These are phyloP conservation scores for Citrullus amarus DNA, from an alignment of 306 rosid species.

Conservation along the genomic window DNA sequence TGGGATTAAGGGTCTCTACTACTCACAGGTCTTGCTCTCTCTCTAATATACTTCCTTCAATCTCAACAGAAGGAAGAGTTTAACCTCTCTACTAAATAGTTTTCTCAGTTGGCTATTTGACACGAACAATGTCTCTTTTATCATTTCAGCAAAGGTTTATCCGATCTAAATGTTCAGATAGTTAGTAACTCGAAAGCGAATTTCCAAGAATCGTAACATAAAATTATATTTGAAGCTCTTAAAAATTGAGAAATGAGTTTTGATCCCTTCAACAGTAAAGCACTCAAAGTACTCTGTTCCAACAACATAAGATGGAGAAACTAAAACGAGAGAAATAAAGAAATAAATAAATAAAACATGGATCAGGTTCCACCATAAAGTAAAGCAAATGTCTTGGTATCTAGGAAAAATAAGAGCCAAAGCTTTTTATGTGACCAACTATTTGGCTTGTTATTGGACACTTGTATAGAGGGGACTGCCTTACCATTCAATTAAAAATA, in stretches of 20 bases:
- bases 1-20: slow-evolving; percentile 86
- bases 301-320: slow-evolving; percentile 3
- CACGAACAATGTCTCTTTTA: not conserved
- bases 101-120: not conserved
- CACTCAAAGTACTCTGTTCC: not conserved
- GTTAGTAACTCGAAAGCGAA: not conserved
- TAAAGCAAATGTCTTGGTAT: slow-evolving; percentile 11
- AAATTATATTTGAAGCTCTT: not conserved
- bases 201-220: not conserved
- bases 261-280: not conserved
- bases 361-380: slow-evolving; percentile 13
- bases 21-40: slow-evolving; percentile 48
- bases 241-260: not conserved
- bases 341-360: not conserved
- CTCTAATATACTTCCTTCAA: not conserved
- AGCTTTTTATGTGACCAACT: slow-evolving; percentile 2
- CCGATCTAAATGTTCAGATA: not conserved
- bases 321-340: not conserved
- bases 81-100: not conserved
- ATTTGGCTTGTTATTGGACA: slow-evolving; percentile 9
- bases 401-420: slow-evolving; percentile 3
- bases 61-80: not conserved
- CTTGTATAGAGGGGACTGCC: slow-evolving; percentile 6
- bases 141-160: not conserved
- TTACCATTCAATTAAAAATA: slow-evolving; percentile 4